phyloP scores from a whole-genome alignment of 169 alveolate species.

The Plasmodium gonderi region DNA sequence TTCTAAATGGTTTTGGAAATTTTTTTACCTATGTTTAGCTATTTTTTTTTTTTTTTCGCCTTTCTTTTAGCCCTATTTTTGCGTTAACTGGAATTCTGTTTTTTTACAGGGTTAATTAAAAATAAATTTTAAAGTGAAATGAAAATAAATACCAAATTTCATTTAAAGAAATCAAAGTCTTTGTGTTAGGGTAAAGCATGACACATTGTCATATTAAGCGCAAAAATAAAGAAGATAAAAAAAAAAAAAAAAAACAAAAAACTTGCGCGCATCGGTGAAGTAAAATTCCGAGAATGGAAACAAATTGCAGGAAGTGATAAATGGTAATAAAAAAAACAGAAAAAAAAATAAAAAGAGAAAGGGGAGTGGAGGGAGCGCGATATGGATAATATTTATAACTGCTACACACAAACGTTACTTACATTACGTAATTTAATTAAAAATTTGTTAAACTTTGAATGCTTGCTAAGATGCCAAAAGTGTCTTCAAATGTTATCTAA shows the following conservation, averaged over 20 bases:
- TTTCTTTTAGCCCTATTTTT: neutral
- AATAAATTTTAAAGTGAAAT: neutral
- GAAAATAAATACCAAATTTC: neutral
- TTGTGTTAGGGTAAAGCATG: neutral
- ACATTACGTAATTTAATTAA: neutral
- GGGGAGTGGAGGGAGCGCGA: neutral
- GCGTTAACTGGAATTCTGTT: neutral
- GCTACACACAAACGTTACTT: neutral
- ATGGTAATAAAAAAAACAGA: neutral
- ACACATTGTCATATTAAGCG: neutral
- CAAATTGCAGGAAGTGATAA: neutral
- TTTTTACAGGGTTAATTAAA: neutral
- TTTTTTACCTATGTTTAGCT: neutral
- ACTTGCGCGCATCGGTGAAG: neutral
- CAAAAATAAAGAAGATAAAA: neutral
- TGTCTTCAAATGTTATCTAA: constrained; percentile 33
- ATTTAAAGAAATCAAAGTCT: neutral
- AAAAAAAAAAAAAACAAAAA: neutral
- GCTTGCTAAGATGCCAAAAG: constrained; percentile 1
- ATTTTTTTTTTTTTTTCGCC: neutral
- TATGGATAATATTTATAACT: neutral
- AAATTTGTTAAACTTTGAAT: neutral
- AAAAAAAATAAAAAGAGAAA: constrained; percentile 3
- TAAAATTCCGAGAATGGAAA: neutral
- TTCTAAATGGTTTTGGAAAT: no score